Conservation (phyloP, 768 basidiomycete genomes). For the Sporobolomyces pararoseus region DNA sequence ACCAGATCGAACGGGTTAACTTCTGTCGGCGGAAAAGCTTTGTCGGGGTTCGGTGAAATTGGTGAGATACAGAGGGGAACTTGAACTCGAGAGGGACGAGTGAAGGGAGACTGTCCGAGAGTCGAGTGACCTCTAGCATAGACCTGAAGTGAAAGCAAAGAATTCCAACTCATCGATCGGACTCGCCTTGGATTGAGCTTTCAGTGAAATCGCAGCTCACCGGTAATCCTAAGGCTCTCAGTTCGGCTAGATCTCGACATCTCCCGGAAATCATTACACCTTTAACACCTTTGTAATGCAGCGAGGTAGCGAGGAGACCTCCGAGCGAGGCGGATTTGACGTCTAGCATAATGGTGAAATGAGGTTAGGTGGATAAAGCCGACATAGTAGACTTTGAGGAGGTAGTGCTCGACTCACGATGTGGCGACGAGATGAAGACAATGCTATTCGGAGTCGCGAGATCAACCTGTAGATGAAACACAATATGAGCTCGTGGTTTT, state of each 20-base stretch:
- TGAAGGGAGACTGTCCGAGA: slow-evolving; percentile 78
- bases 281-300: slow-evolving; percentile 65
- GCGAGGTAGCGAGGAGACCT: slow-evolving; percentile 52
- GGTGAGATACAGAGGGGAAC: slow-evolving; percentile 58
- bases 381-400: slow-evolving; percentile 13
- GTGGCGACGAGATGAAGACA: slow-evolving; percentile 70
- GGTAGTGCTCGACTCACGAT: slow-evolving; percentile 61
- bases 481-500: not conserved
- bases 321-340: slow-evolving; percentile 31
- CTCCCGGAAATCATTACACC: slow-evolving; percentile 69
- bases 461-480: slow-evolving; percentile 53
- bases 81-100: slow-evolving; percentile 71
- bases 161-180: not conserved
- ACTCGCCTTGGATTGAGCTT: too few species aligned
- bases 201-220: slow-evolving; percentile 47
- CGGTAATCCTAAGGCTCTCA: slow-evolving; percentile 65
- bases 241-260: slow-evolving; percentile 78
- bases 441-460: slow-evolving; percentile 63
- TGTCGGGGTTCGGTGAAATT: not conserved
- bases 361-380: not conserved
- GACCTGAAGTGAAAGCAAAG: slow-evolving; percentile 48
- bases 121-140: slow-evolving; percentile 79
- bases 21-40: slow-evolving; percentile 51
- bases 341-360: slow-evolving; percentile 10
- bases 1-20: slow-evolving; percentile 76